These are phyloP conservation scores for Elsinoe arachidis DNA, from an alignment of 2,329 filamentous ascomycete species.

Conservation along the genomic window DNA sequence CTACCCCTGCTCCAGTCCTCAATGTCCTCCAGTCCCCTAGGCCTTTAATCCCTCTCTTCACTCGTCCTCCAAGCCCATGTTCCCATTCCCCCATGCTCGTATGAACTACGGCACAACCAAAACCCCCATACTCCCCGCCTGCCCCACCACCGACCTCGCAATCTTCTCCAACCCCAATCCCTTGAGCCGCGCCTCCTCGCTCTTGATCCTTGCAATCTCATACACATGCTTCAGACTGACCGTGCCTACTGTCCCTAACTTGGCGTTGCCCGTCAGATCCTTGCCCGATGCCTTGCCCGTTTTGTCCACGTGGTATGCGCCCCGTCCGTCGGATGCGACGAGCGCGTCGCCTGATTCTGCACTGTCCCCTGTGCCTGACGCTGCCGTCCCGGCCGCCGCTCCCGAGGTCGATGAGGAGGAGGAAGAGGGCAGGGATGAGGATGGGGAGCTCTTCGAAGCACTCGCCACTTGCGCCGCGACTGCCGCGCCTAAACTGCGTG, in stretches of 20 bases:
- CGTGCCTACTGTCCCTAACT: conserved; percentile 69
- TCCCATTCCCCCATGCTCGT: not conserved
- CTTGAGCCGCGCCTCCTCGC: conserved; percentile 36
- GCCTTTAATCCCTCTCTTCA: too few species aligned
- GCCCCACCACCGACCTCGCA: conserved; percentile 58
- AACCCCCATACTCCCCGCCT: conserved; percentile 43
- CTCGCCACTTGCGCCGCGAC: conserved; percentile 31
- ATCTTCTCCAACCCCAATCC: conserved; percentile 80
- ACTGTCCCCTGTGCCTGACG: conserved; percentile 16
- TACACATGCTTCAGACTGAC: conserved; percentile 92
- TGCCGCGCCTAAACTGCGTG: conserved; percentile 30
- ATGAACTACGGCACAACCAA: conserved; percentile 35
- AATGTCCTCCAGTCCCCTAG: too few species aligned
- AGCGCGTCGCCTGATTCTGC: conserved; percentile 31
- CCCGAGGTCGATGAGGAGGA: not conserved
- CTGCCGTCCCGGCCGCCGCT: conserved; percentile 17
- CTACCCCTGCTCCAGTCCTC: too few species aligned
- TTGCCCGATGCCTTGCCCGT: conserved; percentile 10
- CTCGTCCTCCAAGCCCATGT: conserved; percentile 18
- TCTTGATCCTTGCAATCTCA: conserved; percentile 97
- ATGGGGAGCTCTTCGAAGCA: conserved; percentile 7
- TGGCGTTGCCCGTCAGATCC: conserved; percentile 46
- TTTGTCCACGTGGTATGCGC: not conserved
- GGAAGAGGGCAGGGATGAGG: not conserved
- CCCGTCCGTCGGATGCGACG: not conserved